phyloP scores from a whole-genome alignment of 441 rosid genomes.

The Arabidopsis hybrid region DNA sequence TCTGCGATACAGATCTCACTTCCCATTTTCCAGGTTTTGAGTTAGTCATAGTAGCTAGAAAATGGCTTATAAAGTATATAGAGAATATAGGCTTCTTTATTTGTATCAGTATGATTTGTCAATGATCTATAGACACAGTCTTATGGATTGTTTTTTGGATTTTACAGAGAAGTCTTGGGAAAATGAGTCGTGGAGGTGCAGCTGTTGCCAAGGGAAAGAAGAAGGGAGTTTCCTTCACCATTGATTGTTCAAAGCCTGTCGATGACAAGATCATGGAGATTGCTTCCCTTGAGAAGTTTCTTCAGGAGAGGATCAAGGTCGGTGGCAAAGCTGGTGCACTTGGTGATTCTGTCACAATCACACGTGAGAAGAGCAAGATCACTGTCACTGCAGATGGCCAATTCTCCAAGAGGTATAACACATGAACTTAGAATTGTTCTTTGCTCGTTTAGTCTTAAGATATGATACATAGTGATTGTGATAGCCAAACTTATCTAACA shows the following conservation, averaged over 20 bases:
- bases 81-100: neutral
- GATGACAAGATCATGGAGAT: constrained; percentile 78
- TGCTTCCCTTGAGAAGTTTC: constrained; percentile 86
- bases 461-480: neutral
- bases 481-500: neutral
- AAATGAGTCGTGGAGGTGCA: constrained; percentile 56
- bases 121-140: neutral
- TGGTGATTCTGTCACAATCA: constrained; percentile 62
- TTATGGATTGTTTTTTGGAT: constrained; percentile 18
- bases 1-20: constrained; percentile 11
- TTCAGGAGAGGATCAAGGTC: constrained; percentile 81
- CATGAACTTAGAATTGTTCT: neutral
- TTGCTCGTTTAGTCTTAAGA: neutral
- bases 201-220: constrained; percentile 78
- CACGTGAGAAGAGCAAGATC: constrained; percentile 80
- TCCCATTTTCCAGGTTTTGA: neutral
- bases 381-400: constrained; percentile 67
- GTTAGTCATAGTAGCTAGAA: neutral
- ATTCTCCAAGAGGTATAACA: constrained; percentile 71
- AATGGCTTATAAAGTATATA: neutral
- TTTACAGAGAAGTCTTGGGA: constrained; percentile 30
- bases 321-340: constrained; percentile 85
- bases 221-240: constrained; percentile 74
- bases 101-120: neutral
- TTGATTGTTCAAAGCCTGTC: constrained; percentile 80